Percentiles rank a stretch among this genome's conserved stretches.
Conservation (phyloP, 2,329 filamentous ascomycete species). For the Monosporascus ibericus region DNA sequence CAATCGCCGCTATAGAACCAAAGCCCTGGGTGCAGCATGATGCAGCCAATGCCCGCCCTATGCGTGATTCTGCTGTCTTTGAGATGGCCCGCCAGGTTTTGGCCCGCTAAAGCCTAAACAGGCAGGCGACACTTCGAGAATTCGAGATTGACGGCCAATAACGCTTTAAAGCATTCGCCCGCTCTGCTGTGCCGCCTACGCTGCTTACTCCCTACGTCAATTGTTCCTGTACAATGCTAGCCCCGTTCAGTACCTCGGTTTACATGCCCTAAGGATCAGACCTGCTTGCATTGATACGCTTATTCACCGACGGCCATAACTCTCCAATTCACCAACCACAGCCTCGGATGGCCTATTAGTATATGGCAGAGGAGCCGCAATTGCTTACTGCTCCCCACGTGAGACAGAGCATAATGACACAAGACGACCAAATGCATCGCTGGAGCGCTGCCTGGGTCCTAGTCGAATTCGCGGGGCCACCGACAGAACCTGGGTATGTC, state of each 20-base stretch:
- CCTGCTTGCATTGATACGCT: background rate
- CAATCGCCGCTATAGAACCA: background rate
- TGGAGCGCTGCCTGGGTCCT: no score
- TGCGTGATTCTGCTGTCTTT: background rate
- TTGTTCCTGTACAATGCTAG: no score
- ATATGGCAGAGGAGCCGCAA: background rate
- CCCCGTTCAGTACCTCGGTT: no score
- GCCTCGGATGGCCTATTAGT: background rate
- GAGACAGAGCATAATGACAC: background rate
- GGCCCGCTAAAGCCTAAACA: background rate
- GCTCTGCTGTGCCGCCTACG: background rate
- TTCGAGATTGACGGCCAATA: background rate
- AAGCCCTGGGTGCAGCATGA: background rate
- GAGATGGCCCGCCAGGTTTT: background rate
- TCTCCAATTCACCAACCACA: background rate
- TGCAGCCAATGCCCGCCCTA: background rate
- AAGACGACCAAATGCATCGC: background rate
- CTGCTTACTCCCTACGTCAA: background rate
- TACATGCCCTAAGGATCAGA: background rate
- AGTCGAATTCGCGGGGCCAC: background rate
- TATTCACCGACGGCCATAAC: background rate
- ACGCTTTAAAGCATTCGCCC: background rate
- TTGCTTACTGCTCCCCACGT: background rate
- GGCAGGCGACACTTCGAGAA: background rate
- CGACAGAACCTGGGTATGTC: background rate